A percentile compares a stretch with the other conserved stretches of the same genome.
phyloP scores from a whole-genome alignment of 2,329 filamentous ascomycete genomes.

The Alternaria dauci region DNA sequence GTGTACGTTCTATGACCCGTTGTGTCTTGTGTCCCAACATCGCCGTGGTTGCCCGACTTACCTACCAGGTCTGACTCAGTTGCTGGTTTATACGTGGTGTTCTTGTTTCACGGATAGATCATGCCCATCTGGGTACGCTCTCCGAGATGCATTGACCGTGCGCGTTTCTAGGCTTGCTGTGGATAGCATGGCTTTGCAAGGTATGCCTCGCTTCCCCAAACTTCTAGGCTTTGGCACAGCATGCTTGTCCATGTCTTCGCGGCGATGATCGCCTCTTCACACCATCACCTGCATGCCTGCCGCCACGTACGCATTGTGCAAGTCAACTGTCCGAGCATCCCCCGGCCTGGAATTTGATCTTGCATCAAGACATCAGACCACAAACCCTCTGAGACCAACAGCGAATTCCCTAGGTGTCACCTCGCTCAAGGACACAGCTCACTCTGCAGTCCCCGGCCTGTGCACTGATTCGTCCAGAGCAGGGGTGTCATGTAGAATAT shows the following conservation, averaged over 20 bases:
- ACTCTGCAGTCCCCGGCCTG: background rate
- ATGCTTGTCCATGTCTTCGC: constrained; percentile 16
- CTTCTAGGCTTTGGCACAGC: background rate
- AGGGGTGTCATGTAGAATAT: constrained; percentile 17
- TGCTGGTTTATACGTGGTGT: background rate
- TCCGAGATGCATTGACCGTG: constrained; percentile 1
- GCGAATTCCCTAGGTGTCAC: constrained; percentile 8
- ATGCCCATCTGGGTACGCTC: background rate
- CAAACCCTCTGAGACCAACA: constrained; percentile 7
- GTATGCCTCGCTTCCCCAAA: constrained; percentile 1
- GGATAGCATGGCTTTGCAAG: background rate
- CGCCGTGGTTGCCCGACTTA: background rate
- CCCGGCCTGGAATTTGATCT: background rate
- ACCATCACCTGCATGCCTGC: constrained; percentile 20
- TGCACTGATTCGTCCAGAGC: constrained; percentile 16
- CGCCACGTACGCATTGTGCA: constrained; percentile 16
- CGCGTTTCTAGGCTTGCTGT: background rate
- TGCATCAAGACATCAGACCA: constrained; percentile 4
- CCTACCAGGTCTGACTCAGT: background rate
- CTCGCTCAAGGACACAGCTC: constrained; percentile 14
- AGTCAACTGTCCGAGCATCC: constrained; percentile 11
- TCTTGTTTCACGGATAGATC: background rate
- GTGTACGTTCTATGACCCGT: constrained; percentile 9
- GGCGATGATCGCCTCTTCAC: constrained; percentile 13
- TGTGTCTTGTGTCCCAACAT: constrained; percentile 11